Base-by-base conservation (phyloP, 345 rosid species). In the Linum usitatissimum region DNA sequence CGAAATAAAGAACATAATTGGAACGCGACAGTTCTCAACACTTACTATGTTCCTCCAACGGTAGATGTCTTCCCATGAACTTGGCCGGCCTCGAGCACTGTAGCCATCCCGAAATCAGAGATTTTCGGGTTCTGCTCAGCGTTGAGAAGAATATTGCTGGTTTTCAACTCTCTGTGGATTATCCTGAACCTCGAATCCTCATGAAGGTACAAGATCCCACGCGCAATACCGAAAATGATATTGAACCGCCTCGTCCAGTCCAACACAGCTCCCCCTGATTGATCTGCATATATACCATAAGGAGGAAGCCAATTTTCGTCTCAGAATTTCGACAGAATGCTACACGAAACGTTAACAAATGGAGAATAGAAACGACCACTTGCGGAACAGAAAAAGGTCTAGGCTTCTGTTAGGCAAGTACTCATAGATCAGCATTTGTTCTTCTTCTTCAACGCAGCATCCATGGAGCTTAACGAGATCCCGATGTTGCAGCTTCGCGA, bases 41-140 rank as follows among this genome's bases (percentile, higher is more conserved):
- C 73, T 51, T 64, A 65, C 74, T 30, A 70, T 23, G 74, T 65
- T 42, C 74, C 74, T 4, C 65, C 69, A 30, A 70, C 54, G 6
- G 61, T 39, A 18, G 7, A 6, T 1, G 69, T 64, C 6, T 55
- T 64, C 6, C 51, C 14, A 6, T 45, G 14, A 2, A 45, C 51
- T 45, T 45, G 51, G 15, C 10, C 0, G 10, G 1, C 51, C 51
- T 45, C 51, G 13, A 45, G 15, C 17, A 45, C 10, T 4, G 4
- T 45, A 45, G 51, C 51, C 51, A 45, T 5, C 15, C 51, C 51
- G 15, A 45, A 45, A 55, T 55, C 59, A 3, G 59, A 55, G 14
- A 55, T 55, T 19, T 55, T 55, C 23, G 59, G 59, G 59, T 55
- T 28, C 59, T 20, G 23, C 59, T 20, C 23, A 9, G 30, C 59